phyloP scores from a whole-genome alignment of 176 grass and related monocot genomes.

The Carex kokanica region DNA sequence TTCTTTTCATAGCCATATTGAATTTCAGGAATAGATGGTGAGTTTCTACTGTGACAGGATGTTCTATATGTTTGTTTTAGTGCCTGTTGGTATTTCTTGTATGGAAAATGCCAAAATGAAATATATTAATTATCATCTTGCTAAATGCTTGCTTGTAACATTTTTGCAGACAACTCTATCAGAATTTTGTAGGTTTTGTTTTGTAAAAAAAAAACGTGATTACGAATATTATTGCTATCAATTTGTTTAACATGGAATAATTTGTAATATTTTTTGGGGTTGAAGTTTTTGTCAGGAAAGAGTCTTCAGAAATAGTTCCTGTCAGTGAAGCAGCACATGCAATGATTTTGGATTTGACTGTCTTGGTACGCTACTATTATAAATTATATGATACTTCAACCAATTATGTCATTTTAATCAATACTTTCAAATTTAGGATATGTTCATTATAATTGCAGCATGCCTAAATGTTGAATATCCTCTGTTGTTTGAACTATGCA shows the following conservation, averaged over 20 bases:
- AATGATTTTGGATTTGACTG: conserved; percentile 40
- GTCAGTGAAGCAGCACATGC: not conserved
- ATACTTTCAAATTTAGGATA: too few species aligned
- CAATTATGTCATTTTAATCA: not conserved
- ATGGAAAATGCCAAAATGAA: not conserved
- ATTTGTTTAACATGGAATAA: not conserved
- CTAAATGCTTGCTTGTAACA: not conserved
- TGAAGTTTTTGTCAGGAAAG: not conserved
- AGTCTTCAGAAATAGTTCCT: not conserved
- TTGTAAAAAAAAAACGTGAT: not conserved
- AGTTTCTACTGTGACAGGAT: not conserved
- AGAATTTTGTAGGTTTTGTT: not conserved
- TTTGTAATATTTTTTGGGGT: not conserved
- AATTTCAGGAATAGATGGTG: not conserved
- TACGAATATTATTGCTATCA: not conserved
- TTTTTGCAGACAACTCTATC: not conserved
- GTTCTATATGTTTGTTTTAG: not conserved
- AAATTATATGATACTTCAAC: not conserved
- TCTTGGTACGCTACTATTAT: conserved; percentile 51
- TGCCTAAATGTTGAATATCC: conserved; percentile 83
- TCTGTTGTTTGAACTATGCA: conserved; percentile 85
- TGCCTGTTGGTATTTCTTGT: not conserved
- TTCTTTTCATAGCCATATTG: not conserved
- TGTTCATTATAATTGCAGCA: conserved; percentile 46
- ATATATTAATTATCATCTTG: not conserved